phyloP scores from a whole-genome alignment of 2,329 filamentous ascomycete species.

The Talaromyces sp. region DNA sequence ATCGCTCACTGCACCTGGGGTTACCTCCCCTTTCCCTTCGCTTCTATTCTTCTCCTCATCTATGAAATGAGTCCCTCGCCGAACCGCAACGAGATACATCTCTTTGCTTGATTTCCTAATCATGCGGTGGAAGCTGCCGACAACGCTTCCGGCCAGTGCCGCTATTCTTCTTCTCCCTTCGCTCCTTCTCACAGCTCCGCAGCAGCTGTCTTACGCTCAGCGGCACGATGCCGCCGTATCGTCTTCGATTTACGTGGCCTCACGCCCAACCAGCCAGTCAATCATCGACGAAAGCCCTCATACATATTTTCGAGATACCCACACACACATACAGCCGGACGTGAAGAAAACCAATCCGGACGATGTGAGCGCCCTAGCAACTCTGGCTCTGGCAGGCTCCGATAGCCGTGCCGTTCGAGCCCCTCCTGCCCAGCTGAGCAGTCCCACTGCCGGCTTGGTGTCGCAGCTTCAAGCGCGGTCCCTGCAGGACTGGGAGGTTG shows the following conservation, averaged over 20 bases:
- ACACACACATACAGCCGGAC: conserved; percentile 22
- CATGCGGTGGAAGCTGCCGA: conserved; percentile 61
- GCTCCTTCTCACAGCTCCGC: conserved; percentile 54
- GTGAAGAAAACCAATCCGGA: conserved; percentile 28
- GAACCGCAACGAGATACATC: conserved; percentile 12
- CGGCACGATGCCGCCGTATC: conserved; percentile 13
- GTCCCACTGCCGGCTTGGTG: conserved; percentile 60
- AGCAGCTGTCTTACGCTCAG: conserved; percentile 49
- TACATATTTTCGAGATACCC: conserved; percentile 19
- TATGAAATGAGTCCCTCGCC: conserved; percentile 15
- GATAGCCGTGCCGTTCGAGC: conserved; percentile 76
- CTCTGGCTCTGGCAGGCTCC: conserved; percentile 83
- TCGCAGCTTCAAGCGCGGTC: conserved; percentile 92
- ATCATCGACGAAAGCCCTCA: conserved; percentile 17
- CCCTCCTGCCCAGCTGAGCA: conserved; percentile 70
- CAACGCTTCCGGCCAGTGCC: conserved; percentile 52
- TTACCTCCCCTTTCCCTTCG: not conserved
- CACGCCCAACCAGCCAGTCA: conserved; percentile 20
- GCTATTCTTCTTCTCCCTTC: conserved; percentile 56
- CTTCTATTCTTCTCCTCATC: not conserved
- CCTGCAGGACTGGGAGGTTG: conserved; percentile 98
- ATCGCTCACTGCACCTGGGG: not conserved
- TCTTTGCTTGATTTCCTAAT: conserved; percentile 24
- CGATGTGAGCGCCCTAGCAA: conserved; percentile 92
- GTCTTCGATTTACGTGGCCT: conserved; percentile 9